Conservation (phyloP, 78 protist species). For the Polysphondylium violaceum region DNA sequence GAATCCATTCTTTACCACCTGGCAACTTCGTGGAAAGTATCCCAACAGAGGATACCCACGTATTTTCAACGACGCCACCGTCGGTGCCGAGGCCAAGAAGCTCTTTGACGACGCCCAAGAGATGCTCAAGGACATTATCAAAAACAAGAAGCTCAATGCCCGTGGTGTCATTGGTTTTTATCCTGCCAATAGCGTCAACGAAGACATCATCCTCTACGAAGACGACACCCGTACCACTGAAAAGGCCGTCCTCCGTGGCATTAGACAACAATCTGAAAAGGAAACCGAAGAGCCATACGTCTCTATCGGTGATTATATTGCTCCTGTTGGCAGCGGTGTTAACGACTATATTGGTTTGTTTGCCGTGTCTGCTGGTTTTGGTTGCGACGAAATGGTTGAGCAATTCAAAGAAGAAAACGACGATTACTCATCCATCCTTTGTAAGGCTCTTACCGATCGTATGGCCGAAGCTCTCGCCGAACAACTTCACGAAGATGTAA, state of each 20-base stretch:
- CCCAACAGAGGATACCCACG: slow-evolving; percentile 98
- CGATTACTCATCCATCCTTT: slow-evolving; percentile 95
- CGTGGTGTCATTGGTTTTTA: slow-evolving; percentile 92
- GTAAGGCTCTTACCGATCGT: slow-evolving; percentile 96
- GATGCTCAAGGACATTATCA: slow-evolving; percentile 83
- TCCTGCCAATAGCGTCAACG: slow-evolving; percentile 95
- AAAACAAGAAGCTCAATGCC: slow-evolving; percentile 78
- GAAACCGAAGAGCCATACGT: slow-evolving; percentile 91
- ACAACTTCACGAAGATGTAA: slow-evolving; percentile 92
- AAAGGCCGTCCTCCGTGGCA: slow-evolving; percentile 78
- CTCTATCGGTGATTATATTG: slow-evolving; percentile 95
- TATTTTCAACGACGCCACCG: slow-evolving; percentile 95
- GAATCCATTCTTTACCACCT: slow-evolving; percentile 96
- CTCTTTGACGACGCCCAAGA: slow-evolving; percentile 95
- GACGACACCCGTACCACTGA: slow-evolving; percentile 88
- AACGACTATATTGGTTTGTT: slow-evolving; percentile 95
- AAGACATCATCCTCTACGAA: slow-evolving; percentile 89
- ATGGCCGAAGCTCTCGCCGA: slow-evolving; percentile 98
- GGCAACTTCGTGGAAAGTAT: slow-evolving; percentile 97
- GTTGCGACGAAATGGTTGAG: slow-evolving; percentile 89
- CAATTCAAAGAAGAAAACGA: slow-evolving; percentile 87
- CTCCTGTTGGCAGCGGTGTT: slow-evolving; percentile 89
- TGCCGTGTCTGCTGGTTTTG: slow-evolving; percentile 94
- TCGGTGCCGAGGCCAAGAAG: slow-evolving; percentile 95
- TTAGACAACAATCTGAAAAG: slow-evolving; percentile 97